Percentiles rank a stretch among this genome's conserved stretches.
phyloP scores from a whole-genome alignment of 768 basidiomycete genomes.

The Coprinellus micaceus region DNA sequence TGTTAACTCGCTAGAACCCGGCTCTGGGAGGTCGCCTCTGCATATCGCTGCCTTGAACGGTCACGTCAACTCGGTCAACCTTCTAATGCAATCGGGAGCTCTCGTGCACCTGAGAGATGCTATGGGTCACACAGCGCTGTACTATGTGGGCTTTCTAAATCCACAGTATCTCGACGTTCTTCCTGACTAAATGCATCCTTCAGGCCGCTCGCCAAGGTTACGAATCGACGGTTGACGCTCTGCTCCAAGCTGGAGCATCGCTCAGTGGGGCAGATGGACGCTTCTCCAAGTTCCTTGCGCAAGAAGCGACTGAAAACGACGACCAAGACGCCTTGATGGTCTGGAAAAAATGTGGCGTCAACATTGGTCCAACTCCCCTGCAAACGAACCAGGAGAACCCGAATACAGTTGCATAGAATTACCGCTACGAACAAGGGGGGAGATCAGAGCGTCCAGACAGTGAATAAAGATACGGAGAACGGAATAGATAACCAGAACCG shows the following conservation, averaged over 20 bases:
- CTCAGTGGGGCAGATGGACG: constrained; percentile 65
- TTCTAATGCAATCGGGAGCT: constrained; percentile 69
- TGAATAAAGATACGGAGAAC: neutral
- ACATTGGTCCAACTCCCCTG: neutral
- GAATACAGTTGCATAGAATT: neutral
- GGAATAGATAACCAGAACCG: neutral
- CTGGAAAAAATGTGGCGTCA: constrained; percentile 56
- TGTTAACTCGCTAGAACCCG: constrained; percentile 66
- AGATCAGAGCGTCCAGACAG: too few relatives aligned
- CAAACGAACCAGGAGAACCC: neutral
- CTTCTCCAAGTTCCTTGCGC: constrained; percentile 48
- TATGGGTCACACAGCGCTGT: constrained; percentile 80
- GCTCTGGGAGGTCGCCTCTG: constrained; percentile 71
- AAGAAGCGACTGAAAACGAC: constrained; percentile 32
- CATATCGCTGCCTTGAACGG: constrained; percentile 79
- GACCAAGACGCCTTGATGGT: constrained; percentile 44
- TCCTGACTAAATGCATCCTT: neutral
- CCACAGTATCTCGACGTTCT: neutral
- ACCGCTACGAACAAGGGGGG: too few relatives aligned
- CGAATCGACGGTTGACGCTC: constrained; percentile 52
- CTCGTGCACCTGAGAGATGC: constrained; percentile 78
- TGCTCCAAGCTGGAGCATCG: constrained; percentile 71
- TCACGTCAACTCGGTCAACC: constrained; percentile 36
- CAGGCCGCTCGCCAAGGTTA: constrained; percentile 77
- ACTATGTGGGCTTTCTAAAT: constrained; percentile 53